These are phyloP conservation scores for Trametes coccinea DNA, from an alignment of 768 basidiomycete species.

Conservation along the genomic window DNA sequence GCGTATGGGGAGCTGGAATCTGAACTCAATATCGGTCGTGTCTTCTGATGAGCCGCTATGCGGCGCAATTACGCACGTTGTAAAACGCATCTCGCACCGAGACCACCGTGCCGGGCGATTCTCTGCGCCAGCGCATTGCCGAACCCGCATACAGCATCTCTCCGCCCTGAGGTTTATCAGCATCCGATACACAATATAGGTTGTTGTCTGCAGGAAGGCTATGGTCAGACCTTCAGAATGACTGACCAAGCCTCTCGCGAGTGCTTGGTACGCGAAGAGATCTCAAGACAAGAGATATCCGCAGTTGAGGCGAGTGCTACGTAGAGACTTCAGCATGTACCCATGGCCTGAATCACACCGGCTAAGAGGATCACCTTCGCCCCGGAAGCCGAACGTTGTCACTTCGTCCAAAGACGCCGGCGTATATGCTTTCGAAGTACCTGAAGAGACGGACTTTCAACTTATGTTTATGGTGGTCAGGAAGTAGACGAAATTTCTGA, in stretches of 20 bases:
- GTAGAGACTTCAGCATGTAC: background rate
- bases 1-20: constrained; percentile 73
- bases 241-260: constrained; percentile 72
- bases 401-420: constrained; percentile 49
- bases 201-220: background rate
- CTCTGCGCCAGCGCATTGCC: constrained; percentile 73
- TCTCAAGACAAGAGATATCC: constrained; percentile 77
- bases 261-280: constrained; percentile 69
- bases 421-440: constrained; percentile 70
- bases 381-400: constrained; percentile 86
- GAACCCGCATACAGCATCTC: constrained; percentile 68
- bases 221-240: constrained; percentile 66
- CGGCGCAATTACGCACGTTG: constrained; percentile 55
- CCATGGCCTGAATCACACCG: background rate
- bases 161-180: constrained; percentile 49
- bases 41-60: background rate
- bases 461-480: background rate
- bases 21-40: constrained; percentile 11
- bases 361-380: constrained; percentile 67
- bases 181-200: background rate
- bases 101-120: constrained; percentile 76
- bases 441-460: constrained; percentile 38
- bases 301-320: constrained; percentile 83
- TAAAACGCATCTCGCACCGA: constrained; percentile 88
- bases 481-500: background rate